Percentiles rank a stretch among this genome's conserved stretches.
phyloP scores from a whole-genome alignment of 176 grass and related monocot species.

The Avena sativa region DNA sequence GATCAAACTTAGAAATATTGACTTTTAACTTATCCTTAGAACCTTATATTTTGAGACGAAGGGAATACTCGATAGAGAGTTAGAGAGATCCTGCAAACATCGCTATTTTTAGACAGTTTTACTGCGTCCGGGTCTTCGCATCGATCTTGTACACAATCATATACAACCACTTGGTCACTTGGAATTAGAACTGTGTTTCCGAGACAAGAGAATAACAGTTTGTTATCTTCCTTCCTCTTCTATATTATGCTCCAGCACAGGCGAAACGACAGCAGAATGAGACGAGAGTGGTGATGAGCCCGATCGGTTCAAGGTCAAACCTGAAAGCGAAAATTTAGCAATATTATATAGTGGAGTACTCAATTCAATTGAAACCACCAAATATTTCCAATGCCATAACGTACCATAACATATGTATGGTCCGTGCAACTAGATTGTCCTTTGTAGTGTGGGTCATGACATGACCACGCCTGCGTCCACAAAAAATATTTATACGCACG shows the following conservation, averaged over 20 bases:
- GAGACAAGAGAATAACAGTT: background rate
- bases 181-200: background rate
- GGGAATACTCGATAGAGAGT: no score
- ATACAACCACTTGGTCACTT: background rate
- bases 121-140: background rate
- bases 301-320: constrained; percentile 6
- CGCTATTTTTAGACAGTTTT: background rate
- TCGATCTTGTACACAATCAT: background rate
- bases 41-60: no score
- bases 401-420: background rate
- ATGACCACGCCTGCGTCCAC: background rate
- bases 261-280: background rate
- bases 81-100: background rate
- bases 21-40: no score
- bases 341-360: background rate
- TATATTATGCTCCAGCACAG: background rate
- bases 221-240: background rate
- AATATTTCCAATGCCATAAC: no score
- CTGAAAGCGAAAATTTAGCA: constrained; percentile 8
- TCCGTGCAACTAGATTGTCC: constrained; percentile 20
- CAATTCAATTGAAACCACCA: background rate
- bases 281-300: background rate
- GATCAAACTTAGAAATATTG: no score
- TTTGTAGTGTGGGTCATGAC: background rate
- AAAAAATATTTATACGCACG: background rate